Conservation (phyloP, 805 yeast genomes). For the Ogataea methanolica region DNA sequence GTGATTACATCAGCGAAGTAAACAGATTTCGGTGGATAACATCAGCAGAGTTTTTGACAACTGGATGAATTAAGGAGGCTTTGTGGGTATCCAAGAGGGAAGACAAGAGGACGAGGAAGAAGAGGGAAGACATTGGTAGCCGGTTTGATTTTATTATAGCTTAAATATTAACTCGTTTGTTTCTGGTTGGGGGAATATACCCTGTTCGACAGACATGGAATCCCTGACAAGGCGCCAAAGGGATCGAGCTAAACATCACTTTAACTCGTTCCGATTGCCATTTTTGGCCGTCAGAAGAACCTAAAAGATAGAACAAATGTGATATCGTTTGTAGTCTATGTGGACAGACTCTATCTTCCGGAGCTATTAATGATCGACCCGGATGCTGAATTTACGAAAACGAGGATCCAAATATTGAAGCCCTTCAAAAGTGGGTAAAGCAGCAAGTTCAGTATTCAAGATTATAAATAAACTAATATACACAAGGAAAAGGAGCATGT, state of each 20-base stretch:
- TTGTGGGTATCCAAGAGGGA: no score
- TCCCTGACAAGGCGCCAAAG: constrained; percentile 26
- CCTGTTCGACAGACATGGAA: no score
- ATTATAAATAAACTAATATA: constrained; percentile 61
- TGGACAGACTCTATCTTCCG: constrained; percentile 88
- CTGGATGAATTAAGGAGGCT: no score
- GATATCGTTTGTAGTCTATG: constrained; percentile 97
- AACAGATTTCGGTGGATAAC: no score
- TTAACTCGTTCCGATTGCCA: constrained; percentile 95
- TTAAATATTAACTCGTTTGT: no score
- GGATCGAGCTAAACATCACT: constrained; percentile 83
- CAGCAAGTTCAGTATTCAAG: constrained; percentile 84
- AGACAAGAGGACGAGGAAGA: no score
- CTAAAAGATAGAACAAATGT: constrained; percentile 94
- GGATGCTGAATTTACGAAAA: constrained; percentile 99
- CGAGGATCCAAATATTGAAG: constrained; percentile 97
- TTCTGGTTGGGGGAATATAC: no score
- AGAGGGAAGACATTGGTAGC: no score
- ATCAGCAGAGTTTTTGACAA: no score
- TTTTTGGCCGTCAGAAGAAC: constrained; percentile 90
- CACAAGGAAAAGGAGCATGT: constrained; percentile 47
- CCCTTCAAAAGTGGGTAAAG: constrained; percentile 99
- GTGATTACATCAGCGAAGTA: no score
- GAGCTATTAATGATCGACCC: constrained; percentile 90
- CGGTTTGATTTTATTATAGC: no score